phyloP scores from a whole-genome alignment of 192 early-diverging fungal genomes.

The Gonapodya prolifera region DNA sequence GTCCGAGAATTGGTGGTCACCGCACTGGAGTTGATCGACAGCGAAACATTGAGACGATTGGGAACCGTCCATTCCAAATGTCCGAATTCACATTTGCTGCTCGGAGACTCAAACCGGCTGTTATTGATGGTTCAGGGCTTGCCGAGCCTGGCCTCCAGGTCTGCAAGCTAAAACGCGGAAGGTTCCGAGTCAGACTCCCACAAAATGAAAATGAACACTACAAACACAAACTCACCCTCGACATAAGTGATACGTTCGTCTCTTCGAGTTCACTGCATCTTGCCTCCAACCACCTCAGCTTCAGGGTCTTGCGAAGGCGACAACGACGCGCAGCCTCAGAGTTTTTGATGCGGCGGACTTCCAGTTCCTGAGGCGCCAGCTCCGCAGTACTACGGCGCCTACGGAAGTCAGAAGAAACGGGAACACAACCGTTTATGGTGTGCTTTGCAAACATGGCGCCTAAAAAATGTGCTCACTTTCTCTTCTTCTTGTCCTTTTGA shows the following conservation, averaged over 20 bases:
- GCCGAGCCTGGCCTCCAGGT: background rate
- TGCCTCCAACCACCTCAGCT: background rate
- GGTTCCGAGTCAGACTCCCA: background rate
- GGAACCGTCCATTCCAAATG: no score
- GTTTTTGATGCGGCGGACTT: conserved; percentile 1
- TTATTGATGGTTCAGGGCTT: background rate
- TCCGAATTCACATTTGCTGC: no score
- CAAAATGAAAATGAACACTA: background rate
- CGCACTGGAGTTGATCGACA: no score
- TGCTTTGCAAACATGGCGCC: background rate
- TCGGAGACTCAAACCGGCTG: no score
- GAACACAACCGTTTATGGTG: background rate
- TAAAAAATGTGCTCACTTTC: background rate
- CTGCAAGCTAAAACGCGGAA: background rate
- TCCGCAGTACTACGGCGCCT: conserved; percentile 2
- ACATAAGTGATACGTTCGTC: background rate
- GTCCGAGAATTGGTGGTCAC: background rate
- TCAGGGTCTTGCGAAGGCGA: conserved; percentile 1
- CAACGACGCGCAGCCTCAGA: conserved; percentile 6
- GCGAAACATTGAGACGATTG: no score
- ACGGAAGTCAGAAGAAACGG: background rate
- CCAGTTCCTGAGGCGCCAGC: background rate
- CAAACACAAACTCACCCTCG: background rate
- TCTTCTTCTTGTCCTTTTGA: background rate
- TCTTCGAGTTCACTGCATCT: background rate